phyloP scores from a whole-genome alignment of 1,139 yeast genomes.

The Kodamaea sp. region DNA sequence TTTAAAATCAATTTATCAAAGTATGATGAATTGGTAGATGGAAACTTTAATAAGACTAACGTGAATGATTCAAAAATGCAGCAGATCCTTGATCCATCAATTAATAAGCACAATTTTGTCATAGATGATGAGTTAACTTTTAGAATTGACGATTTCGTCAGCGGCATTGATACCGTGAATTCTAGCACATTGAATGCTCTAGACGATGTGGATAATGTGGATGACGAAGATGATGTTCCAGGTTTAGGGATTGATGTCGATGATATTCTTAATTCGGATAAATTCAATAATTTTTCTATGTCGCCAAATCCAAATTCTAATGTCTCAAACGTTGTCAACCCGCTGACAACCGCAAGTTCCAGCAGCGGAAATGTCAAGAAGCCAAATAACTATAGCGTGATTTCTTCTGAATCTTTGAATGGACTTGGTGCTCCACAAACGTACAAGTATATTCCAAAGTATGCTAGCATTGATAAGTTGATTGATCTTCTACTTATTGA shows the following conservation, averaged over 20 bases:
- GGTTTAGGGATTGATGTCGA: constrained; percentile 50
- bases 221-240: constrained; percentile 40
- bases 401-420: constrained; percentile 15
- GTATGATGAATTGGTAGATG: constrained; percentile 36
- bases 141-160: constrained; percentile 42
- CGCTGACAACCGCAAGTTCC: constrained; percentile 2
- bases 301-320: constrained; percentile 17
- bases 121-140: constrained; percentile 39
- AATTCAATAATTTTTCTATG: constrained; percentile 37
- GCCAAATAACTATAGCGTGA: constrained; percentile 16
- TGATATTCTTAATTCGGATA: constrained; percentile 44
- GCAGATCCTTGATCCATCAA: constrained; percentile 20
- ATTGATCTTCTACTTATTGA: constrained; percentile 46
- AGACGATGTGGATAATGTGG: constrained; percentile 33
- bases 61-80: constrained; percentile 15
- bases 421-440: constrained; percentile 10
- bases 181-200: constrained; percentile 20
- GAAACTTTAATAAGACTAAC: constrained; percentile 6
- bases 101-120: constrained; percentile 29
- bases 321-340: constrained; percentile 1
- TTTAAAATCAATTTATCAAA: constrained; percentile 37
- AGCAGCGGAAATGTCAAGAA: constrained; percentile 8
- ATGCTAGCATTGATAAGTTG: constrained; percentile 42
- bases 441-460: constrained; percentile 39
- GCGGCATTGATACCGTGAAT: constrained; percentile 28